phyloP scores from a whole-genome alignment of 1,284 basidiomycete genomes.

The Cystobasidium pallidum region DNA sequence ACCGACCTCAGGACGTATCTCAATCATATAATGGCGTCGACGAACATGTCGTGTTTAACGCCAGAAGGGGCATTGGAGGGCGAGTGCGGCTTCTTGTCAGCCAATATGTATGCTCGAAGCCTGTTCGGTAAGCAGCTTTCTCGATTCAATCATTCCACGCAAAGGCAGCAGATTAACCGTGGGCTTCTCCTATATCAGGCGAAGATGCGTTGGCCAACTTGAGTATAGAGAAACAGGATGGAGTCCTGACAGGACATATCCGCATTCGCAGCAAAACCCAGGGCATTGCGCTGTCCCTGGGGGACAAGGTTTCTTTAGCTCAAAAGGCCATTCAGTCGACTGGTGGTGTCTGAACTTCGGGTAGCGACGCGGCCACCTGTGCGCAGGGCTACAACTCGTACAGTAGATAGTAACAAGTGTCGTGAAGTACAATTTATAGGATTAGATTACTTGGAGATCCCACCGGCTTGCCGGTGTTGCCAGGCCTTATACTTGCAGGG shows the following conservation, averaged over 20 bases:
- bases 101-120: constrained; percentile 89
- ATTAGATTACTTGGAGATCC: no score
- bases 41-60: constrained; percentile 96
- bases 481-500: no score
- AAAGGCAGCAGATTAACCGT: not conserved
- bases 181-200: constrained; percentile 59
- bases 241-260: constrained; percentile 83
- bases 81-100: constrained; percentile 89
- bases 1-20: constrained; percentile 61
- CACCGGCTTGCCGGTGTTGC: no score
- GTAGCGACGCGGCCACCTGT: no score
- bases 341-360: constrained; percentile 18
- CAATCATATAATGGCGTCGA: constrained; percentile 85
- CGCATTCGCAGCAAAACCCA: constrained; percentile 92
- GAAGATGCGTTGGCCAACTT: constrained; percentile 97
- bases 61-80: constrained; percentile 82
- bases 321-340: constrained; percentile 40
- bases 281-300: constrained; percentile 89
- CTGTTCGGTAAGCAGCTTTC: constrained; percentile 69
- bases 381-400: no score
- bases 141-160: constrained; percentile 42
- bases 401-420: no score
- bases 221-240: constrained; percentile 85
- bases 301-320: constrained; percentile 70
- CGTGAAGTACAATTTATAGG: no score